A percentile compares a stretch with the other conserved stretches of the same genome.
phyloP scores from a whole-genome alignment of 306 rosid genomes.

The Dicorynia guianensis region DNA sequence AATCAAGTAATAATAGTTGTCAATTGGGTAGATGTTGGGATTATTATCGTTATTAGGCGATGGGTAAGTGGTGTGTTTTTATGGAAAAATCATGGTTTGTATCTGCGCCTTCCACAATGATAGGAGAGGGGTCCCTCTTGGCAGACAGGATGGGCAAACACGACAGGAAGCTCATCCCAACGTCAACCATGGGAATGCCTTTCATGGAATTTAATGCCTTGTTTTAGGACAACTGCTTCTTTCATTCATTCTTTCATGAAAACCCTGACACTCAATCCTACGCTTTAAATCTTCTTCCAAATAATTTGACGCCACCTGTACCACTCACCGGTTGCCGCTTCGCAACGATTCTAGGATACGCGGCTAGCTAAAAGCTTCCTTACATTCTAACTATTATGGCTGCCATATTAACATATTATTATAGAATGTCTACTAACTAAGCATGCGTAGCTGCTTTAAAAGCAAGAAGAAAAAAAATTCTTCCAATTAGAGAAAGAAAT shows the following conservation, averaged over 20 bases:
- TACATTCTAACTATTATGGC: background rate
- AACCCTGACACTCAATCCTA: background rate
- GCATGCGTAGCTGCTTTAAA: conserved; percentile 6
- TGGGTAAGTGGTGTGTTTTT: no score
- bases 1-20: background rate
- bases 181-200: conserved; percentile 41
- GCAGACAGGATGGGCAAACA: conserved; percentile 30
- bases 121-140: conserved; percentile 40
- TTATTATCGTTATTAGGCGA: no score
- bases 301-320: conserved; percentile 29
- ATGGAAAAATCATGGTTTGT: no score
- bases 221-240: background rate
- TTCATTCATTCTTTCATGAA: conserved; percentile 11
- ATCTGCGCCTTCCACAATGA: conserved; percentile 24
- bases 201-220: conserved; percentile 29
- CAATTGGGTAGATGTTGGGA: background rate
- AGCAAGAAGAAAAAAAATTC: no score
- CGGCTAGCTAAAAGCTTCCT: no score
- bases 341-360: background rate
- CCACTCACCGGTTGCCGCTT: conserved; percentile 23
- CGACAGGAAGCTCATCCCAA: conserved; percentile 30
- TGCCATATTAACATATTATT: conserved; percentile 1
- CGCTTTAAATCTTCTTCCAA: conserved; percentile 5
- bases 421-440: conserved; percentile 24
- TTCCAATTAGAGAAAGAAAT: no score